These are phyloP conservation scores for Calonectria henricotiae DNA, from an alignment of 2,329 filamentous ascomycete species.

Conservation along the genomic window DNA sequence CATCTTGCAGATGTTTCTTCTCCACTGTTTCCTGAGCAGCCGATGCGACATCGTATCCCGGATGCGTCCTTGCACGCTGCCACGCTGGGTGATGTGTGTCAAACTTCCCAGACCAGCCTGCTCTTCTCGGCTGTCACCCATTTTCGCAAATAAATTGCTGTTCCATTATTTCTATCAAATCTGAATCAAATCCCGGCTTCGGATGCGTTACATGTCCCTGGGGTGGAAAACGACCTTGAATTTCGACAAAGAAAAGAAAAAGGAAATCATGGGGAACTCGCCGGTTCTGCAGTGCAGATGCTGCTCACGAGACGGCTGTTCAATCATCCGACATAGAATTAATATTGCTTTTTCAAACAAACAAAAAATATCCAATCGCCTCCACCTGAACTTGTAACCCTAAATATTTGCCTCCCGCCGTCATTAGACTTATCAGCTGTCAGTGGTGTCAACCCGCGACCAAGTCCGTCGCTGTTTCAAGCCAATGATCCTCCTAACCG, in stretches of 20 bases:
- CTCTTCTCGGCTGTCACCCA: constrained; percentile 25
- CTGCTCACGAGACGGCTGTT: not conserved
- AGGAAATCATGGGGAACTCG: not conserved
- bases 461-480: constrained; percentile 24
- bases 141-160: constrained; percentile 22
- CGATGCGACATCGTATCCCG: constrained; percentile 18
- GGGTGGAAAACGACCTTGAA: not conserved
- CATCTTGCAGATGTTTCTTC: constrained; percentile 14
- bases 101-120: not conserved
- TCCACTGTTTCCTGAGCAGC: constrained; percentile 18
- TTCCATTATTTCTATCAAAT: constrained; percentile 2
- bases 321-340: not conserved
- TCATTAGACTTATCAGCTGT: not conserved
- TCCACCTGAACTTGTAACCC: not conserved
- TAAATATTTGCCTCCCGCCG: not conserved
- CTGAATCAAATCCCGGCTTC: constrained; percentile 19
- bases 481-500: not conserved
- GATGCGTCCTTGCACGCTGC: constrained; percentile 22
- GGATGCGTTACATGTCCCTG: constrained; percentile 2
- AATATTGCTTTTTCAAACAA: not conserved
- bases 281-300: not conserved
- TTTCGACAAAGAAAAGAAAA: not conserved
- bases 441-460: not conserved
- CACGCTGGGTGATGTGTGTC: constrained; percentile 5
- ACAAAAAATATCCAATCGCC: not conserved